Evolutionary conservation across 179 eudicot genomes (phyloP).

Genomic region (Camellia oleifera): DNA sequence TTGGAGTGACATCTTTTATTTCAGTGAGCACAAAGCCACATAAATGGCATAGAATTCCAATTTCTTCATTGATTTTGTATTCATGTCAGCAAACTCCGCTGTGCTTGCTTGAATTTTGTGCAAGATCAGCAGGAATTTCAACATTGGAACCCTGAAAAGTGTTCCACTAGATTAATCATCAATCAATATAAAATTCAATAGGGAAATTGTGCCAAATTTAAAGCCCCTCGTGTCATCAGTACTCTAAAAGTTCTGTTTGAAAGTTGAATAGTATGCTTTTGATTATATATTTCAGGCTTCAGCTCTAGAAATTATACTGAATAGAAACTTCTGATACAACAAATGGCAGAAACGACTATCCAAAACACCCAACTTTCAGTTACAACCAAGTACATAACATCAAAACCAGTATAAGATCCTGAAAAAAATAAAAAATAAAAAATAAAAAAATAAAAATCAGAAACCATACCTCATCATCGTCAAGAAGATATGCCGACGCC

Average conservation of each 20-base stretch:
- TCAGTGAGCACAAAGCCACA: slow-evolving; percentile 83
- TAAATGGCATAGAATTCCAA: slow-evolving; percentile 71
- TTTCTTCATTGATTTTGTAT: slow-evolving; percentile 76
- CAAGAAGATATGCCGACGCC: slow-evolving; percentile 70
- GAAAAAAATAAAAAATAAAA: no score
- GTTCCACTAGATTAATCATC: background rate
- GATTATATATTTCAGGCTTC: background rate
- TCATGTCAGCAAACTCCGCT: slow-evolving; percentile 62
- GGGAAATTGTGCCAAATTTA: background rate
- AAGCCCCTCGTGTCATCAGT: background rate
- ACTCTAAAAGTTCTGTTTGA: background rate
- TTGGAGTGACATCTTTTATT: slow-evolving; percentile 78
- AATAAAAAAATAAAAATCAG: background rate
- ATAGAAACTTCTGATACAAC: background rate
- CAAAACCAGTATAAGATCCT: slow-evolving; percentile 5
- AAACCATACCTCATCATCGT: slow-evolving; percentile 49
- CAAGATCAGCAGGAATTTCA: slow-evolving; percentile 25
- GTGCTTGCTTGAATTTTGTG: slow-evolving; percentile 30
- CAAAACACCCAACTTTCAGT: background rate
- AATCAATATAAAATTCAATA: background rate
- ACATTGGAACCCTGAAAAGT: slow-evolving; percentile 46
- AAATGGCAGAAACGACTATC: background rate
- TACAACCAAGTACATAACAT: background rate
- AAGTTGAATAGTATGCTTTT: background rate
- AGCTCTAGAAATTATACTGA: background rate